Base-by-base conservation (phyloP, 2,329 filamentous ascomycete species). In the Elsinoe perseae region DNA sequence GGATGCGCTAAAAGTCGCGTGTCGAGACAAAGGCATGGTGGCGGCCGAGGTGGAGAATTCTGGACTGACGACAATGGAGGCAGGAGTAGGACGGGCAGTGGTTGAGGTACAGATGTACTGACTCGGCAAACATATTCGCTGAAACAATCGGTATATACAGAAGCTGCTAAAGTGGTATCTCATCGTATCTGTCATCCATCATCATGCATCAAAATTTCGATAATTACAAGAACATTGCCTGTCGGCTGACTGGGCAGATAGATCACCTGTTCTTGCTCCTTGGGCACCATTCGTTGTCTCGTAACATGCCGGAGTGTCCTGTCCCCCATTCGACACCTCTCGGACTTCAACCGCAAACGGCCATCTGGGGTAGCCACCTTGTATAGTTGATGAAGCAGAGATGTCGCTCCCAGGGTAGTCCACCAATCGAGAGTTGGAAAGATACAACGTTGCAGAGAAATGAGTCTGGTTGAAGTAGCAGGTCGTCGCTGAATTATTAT, bases 1-100 rank as follows among this genome's bases (percentile, higher is more conserved):
- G 20, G 85, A 89, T 67, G 87, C 87, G 61, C 89, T 93, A 63
- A 71, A 75, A 57, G 69, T 71, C 48, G 72, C 71, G 52, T 75
- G 72, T 61, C 64, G 68, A 21, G 67, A 67, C 42, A 64, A 64
- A 27, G 73, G 73, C 3, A 72, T 71, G 20, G 74, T 77, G 25
- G 75, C 71, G 12, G 72, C 70, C 57, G 75, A 78, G 62, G 69
- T 77, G 50, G 75, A 77, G 54, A 76, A 77, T 59, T 65, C 68
- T 56, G 69, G 69, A 56, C 73, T 76, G 34, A 70, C 70, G 6
- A 64, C 75, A 14, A 71, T 72, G 63, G 68, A 69, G 10, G 64
- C 57, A 3, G 75, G 75, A 0, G 74, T 78, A 3, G 71, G 74
- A 58, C 70, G 75, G 60, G 73, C 72, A 59, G 65, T 78, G 60